These are phyloP conservation scores for Teunomyces pallodes DNA, from an alignment of 805 yeast species.

Conservation along the genomic window DNA sequence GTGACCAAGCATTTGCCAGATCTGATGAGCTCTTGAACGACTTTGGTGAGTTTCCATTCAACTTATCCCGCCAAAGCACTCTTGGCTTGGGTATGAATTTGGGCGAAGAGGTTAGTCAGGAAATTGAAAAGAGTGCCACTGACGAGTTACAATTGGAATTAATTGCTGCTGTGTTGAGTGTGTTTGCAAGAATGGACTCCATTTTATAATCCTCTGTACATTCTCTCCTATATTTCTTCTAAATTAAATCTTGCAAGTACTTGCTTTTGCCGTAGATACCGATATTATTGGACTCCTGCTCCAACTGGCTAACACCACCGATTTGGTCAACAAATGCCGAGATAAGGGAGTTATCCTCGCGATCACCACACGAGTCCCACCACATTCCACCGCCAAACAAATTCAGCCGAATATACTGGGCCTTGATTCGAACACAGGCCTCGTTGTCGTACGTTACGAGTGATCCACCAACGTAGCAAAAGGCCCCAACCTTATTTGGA, in stretches of 20 bases:
- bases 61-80: slow-evolving; percentile 50
- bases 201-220: slow-evolving; percentile 47
- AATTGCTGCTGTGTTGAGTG: slow-evolving; percentile 87
- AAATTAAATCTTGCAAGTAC: slow-evolving; percentile 23
- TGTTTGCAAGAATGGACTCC: slow-evolving; percentile 90
- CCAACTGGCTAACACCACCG: slow-evolving; percentile 19
- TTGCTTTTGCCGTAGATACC: slow-evolving; percentile 13
- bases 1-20: slow-evolving; percentile 88
- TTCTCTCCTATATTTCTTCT: slow-evolving; percentile 8
- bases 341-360: slow-evolving; percentile 38
- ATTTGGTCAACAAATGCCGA: slow-evolving; percentile 44
- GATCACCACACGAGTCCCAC: slow-evolving; percentile 92
- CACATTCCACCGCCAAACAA: slow-evolving; percentile 83
- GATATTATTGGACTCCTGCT: slow-evolving; percentile 12
- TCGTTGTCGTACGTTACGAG: slow-evolving; percentile 62
- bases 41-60: slow-evolving; percentile 83
- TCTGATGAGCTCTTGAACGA: slow-evolving; percentile 89
- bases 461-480: slow-evolving; percentile 10
- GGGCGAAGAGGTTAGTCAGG: slow-evolving; percentile 51
- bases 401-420: slow-evolving; percentile 47
- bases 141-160: slow-evolving; percentile 77
- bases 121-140: slow-evolving; percentile 48
- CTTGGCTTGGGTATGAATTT: slow-evolving; percentile 73
- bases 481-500: slow-evolving; percentile 44
- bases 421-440: slow-evolving; percentile 53